phyloP scores from a whole-genome alignment of 2,329 filamentous ascomycete species.

The Aspergillus sp. region DNA sequence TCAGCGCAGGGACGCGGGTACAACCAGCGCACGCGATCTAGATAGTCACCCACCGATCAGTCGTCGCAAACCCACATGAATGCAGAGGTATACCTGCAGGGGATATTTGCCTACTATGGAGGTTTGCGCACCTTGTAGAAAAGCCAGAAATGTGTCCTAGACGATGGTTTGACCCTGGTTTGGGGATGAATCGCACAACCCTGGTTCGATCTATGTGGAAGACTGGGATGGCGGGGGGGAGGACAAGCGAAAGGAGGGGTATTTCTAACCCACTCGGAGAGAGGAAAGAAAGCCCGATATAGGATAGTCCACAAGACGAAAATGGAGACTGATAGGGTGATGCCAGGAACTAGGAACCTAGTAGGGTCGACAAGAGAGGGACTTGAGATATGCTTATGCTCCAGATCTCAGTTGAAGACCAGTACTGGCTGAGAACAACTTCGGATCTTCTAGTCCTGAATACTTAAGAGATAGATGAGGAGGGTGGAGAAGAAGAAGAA shows the following conservation, averaged over 20 bases:
- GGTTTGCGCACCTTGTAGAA: background rate
- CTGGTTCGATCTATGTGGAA: background rate
- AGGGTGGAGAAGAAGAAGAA: background rate
- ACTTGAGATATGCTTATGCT: no score
- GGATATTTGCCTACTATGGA: background rate
- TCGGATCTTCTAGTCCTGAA: slow-evolving; percentile 13
- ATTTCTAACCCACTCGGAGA: background rate
- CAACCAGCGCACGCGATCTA: slow-evolving; percentile 18
- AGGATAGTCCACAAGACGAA: background rate
- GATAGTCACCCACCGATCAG: slow-evolving; percentile 10
- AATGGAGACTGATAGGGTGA: no score
- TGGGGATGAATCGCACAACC: background rate
- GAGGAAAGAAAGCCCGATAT: background rate
- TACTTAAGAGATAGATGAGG: slow-evolving; percentile 3
- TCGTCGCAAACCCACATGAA: background rate
- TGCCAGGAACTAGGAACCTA: no score
- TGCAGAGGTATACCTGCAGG: background rate
- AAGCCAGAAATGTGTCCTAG: background rate
- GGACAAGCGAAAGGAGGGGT: background rate
- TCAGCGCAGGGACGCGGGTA: slow-evolving; percentile 16
- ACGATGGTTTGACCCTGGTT: background rate
- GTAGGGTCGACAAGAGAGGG: no score
- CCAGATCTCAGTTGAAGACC: no score
- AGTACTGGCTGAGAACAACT: background rate
- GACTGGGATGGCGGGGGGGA: background rate